These are phyloP conservation scores for Flaveria trinervia DNA, from an alignment of 129 eudicot species.

Conservation along the genomic window DNA sequence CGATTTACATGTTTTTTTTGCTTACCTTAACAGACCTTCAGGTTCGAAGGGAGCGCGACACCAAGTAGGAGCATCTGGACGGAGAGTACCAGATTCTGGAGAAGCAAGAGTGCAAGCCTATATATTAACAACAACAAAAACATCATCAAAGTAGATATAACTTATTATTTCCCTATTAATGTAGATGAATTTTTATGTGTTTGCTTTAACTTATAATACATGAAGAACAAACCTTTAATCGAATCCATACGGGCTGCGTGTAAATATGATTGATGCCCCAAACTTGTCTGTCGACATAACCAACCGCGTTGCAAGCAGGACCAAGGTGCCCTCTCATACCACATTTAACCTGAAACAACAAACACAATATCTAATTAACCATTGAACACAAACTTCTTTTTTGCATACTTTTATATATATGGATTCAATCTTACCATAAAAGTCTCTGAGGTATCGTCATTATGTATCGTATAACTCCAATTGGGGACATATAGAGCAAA, in stretches of 20 bases:
- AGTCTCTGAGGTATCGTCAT: slow-evolving; percentile 26
- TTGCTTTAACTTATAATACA: not conserved
- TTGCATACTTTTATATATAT: not conserved
- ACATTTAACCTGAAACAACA: slow-evolving; percentile 54
- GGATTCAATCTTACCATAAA: slow-evolving; percentile 43
- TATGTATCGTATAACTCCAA: slow-evolving; percentile 58
- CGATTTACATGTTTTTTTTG: not conserved
- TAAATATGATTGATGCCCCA: slow-evolving; percentile 92
- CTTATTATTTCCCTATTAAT: not conserved
- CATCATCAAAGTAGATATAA: not conserved
- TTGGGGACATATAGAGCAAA: slow-evolving; percentile 67
- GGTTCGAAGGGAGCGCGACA: slow-evolving; percentile 92
- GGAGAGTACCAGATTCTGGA: slow-evolving; percentile 60
- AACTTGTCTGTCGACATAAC: slow-evolving; percentile 78
- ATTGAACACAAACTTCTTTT: not conserved
- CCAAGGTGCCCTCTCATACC: slow-evolving; percentile 93
- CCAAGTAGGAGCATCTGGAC: slow-evolving; percentile 77
- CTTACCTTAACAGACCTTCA: slow-evolving; percentile 80
- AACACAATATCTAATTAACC: not conserved
- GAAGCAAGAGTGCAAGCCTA: slow-evolving; percentile 80
- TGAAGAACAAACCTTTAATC: slow-evolving; percentile 52
- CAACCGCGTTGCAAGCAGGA: slow-evolving; percentile 94
- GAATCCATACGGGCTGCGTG: slow-evolving; percentile 62
- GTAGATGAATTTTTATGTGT: not conserved
- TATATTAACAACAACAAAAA: slow-evolving; percentile 1